Base-by-base conservation (phyloP, 306 rosid genomes). In the Trifolium pratense region DNA sequence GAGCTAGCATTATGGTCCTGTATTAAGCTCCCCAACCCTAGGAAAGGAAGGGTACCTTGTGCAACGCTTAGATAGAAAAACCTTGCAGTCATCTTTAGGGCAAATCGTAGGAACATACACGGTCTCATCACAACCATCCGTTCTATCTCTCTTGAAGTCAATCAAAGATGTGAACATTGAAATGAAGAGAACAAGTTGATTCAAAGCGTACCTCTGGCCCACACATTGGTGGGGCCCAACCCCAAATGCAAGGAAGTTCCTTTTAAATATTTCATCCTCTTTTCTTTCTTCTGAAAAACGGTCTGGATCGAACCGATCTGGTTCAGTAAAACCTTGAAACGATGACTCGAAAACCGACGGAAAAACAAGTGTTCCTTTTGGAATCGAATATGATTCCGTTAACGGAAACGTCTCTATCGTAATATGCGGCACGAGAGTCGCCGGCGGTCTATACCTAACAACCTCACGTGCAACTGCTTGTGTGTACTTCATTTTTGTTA, bases 391-490 rank as follows among this genome's bases (percentile, higher is more conserved):
- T 0, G 68, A 6, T 9, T 91, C 90, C 1, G 96, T 91, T 69
- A 94, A n/a, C 25, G 84, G 89, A 9, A 85, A 94, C 1, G 74
- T 80, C 64, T 12, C 89, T 1, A 79, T 83, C 3, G 96, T 97
- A 5, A 91, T 73, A 66, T 94, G 98, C 3, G 98, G 97, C 3
- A 94, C 97, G 23, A 91, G 63, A 0, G 96, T 87, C 43, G 98
- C 96, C 26, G 97, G 97, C 6, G 98, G 89, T 3, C 97, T 73
- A 68, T 53, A 77, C 21, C 98, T 76, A 64, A 94, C 48, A 0
- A 94, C 95, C 86, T 94, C 98, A 68, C 92, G 98, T 23, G 97
- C 98, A 70, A 94, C 98, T 4, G 96, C 88, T 3, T 85, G 91
- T 1, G 97, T 94, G 80, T 94, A 94, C 81, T 32, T 89, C 95